Conservation (phyloP, 1,139 yeast genomes). For the Nadsonia commutata region DNA sequence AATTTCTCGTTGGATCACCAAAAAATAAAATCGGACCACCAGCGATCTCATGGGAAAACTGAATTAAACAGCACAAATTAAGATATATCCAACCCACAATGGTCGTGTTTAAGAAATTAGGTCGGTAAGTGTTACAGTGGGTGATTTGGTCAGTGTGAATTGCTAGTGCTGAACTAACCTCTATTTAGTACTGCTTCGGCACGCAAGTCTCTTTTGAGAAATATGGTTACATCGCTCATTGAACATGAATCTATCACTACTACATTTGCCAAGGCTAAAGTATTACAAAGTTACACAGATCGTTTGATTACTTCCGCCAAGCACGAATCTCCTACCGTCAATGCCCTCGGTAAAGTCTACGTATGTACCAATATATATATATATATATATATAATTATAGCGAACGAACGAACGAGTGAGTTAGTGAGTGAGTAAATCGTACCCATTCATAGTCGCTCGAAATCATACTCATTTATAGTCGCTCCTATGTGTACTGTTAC, state of each 20-base stretch:
- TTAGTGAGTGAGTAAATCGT: no score
- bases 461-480: no score
- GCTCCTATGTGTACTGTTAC: conserved; percentile 8
- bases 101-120: background rate
- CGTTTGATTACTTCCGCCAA: conserved; percentile 39
- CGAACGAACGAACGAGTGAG: no score
- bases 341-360: conserved; percentile 7
- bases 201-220: conserved; percentile 40
- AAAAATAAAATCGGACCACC: no score
- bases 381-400: no score
- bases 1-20: no score
- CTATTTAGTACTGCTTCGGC: conserved; percentile 31
- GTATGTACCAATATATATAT: no score
- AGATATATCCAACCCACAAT: no score
- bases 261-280: conserved; percentile 59
- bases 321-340: conserved; percentile 14
- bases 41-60: background rate
- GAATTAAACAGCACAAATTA: no score
- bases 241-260: conserved; percentile 57
- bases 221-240: conserved; percentile 49
- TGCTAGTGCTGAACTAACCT: background rate
- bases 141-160: background rate
- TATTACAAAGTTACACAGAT: conserved; percentile 43
- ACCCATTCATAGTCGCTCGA: no score
- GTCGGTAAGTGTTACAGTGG: background rate